Evolutionary conservation across 2,329 filamentous ascomycete genomes (phyloP).

Genomic region (Chrysosporium queenslandicum): DNA sequence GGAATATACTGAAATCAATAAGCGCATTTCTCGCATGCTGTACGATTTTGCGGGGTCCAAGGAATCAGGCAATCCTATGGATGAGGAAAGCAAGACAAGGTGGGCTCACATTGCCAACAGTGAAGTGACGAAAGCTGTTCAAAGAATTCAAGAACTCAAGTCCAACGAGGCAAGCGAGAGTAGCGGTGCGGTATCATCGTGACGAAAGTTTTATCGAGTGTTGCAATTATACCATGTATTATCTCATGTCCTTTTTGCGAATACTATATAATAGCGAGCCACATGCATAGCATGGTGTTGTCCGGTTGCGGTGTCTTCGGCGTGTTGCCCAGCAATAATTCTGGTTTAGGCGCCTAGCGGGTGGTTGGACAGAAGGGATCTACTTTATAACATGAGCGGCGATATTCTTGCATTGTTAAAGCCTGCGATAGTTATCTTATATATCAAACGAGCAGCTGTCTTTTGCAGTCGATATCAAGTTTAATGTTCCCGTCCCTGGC

Average conservation of each 20-base stretch:
- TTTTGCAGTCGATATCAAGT: neutral
- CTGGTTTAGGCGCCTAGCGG: neutral
- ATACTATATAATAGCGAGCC: neutral
- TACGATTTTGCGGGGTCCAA: constrained; percentile 58
- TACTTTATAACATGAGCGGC: neutral
- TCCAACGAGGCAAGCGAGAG: constrained; percentile 16
- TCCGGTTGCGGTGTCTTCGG: constrained; percentile 2
- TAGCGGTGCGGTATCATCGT: constrained; percentile 13
- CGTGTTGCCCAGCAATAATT: neutral
- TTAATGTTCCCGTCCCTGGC: neutral
- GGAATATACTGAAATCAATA: constrained; percentile 86
- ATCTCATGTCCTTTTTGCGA: neutral
- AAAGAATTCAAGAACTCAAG: constrained; percentile 22
- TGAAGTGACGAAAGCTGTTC: constrained; percentile 69
- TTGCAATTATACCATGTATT: constrained; percentile 1
- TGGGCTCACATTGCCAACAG: constrained; percentile 68
- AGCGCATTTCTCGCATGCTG: constrained; percentile 74
- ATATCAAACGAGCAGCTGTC: neutral
- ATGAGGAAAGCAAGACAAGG: constrained; percentile 54
- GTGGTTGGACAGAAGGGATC: neutral
- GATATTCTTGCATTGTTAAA: neutral
- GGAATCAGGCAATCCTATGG: constrained; percentile 40
- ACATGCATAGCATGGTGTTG: constrained; percentile 7
- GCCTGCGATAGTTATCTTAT: neutral
- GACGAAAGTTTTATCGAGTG: neutral